These are phyloP conservation scores for Candida mattraensis DNA, from an alignment of 805 yeast genomes.

Conservation along the genomic window DNA sequence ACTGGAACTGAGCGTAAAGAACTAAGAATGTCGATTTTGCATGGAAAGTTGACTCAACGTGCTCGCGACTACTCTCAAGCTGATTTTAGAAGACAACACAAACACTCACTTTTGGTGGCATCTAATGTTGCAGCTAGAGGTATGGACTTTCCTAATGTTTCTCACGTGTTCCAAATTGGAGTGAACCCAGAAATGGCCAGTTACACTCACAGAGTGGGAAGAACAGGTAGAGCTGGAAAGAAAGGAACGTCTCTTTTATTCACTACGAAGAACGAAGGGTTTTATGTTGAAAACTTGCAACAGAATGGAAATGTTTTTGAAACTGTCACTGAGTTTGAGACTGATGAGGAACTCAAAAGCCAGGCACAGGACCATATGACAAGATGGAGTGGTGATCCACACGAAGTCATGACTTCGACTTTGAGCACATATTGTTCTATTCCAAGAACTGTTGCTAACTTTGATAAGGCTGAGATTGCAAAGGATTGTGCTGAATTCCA, in stretches of 20 bases:
- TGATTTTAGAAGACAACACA: conserved; percentile 35
- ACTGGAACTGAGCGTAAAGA: conserved; percentile 12
- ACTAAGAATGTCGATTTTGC: conserved; percentile 39
- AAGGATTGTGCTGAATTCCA: conserved; percentile 35
- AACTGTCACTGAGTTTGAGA: conserved; percentile 40
- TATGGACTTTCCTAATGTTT: conserved; percentile 87
- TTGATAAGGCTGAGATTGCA: conserved; percentile 33
- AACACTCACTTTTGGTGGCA: conserved; percentile 64
- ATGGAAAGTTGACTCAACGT: conserved; percentile 73
- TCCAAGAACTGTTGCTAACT: conserved; percentile 28
- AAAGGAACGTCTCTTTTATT: conserved; percentile 70
- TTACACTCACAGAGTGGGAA: conserved; percentile 90
- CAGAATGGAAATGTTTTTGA: conserved; percentile 56
- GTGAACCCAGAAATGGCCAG: conserved; percentile 73
- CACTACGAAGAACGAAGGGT: conserved; percentile 54
- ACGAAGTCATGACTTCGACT: conserved; percentile 16
- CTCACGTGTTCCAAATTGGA: conserved; percentile 83
- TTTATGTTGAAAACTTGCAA: conserved; percentile 51
- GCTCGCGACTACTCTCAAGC: conserved; percentile 44
- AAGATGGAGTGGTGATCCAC: conserved; percentile 15
- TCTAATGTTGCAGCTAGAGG: conserved; percentile 97
- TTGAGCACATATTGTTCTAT: conserved; percentile 22
- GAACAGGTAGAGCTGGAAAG: conserved; percentile 93
- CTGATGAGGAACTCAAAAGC: conserved; percentile 31
- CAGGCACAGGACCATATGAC: not conserved